These are phyloP conservation scores for Malus hybrid DNA, from an alignment of 331 rosid genomes.

Conservation along the genomic window DNA sequence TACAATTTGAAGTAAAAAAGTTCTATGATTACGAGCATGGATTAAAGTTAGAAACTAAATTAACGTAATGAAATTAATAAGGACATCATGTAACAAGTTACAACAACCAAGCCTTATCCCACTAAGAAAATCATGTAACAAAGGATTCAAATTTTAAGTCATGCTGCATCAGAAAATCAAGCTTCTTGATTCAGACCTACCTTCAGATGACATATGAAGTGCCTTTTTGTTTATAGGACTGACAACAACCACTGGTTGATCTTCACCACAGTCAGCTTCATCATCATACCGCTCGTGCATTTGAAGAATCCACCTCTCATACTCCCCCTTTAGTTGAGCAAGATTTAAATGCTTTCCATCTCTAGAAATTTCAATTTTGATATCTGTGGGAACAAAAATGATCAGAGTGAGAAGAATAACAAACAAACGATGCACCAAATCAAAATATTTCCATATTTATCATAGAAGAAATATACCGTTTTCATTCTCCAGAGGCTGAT, in stretches of 20 bases:
- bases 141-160: neutral
- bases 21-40: neutral
- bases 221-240: slow-evolving; percentile 37
- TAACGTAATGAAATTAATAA: neutral
- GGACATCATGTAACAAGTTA: too few species aligned
- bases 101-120: too few species aligned
- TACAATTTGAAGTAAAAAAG: slow-evolving; percentile 8
- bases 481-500: slow-evolving; percentile 24
- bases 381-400: slow-evolving; percentile 16
- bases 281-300: slow-evolving; percentile 47
- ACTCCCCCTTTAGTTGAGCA: slow-evolving; percentile 34
- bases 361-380: slow-evolving; percentile 20
- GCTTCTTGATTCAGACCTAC: slow-evolving; percentile 15
- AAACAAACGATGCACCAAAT: neutral
- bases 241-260: slow-evolving; percentile 34
- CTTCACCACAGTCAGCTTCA: slow-evolving; percentile 51
- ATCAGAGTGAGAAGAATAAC: slow-evolving; percentile 3
- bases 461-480: slow-evolving; percentile 21
- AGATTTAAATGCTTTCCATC: slow-evolving; percentile 24
- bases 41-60: neutral
- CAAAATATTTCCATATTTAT: neutral
- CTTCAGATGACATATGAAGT: slow-evolving; percentile 41
- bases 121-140: neutral
- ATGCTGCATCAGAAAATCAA: neutral
- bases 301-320: slow-evolving; percentile 44